Percentiles rank a stretch among this genome's conserved stretches.
Evolutionary conservation across 2,329 filamentous ascomycete genomes (phyloP).

Genomic region (Colletotrichum incanum): DNA sequence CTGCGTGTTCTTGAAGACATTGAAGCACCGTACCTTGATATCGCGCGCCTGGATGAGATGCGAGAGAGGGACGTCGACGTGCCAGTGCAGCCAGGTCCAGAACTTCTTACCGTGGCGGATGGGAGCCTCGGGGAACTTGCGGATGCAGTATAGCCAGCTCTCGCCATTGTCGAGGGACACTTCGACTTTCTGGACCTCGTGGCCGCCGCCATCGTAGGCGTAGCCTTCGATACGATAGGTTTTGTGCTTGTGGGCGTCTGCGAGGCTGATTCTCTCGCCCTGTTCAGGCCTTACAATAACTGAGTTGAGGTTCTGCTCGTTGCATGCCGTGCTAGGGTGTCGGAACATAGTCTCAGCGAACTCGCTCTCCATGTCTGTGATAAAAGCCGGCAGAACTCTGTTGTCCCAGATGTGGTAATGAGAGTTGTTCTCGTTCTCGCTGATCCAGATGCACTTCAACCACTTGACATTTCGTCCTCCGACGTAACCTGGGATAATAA

Average conservation of each 20-base stretch:
- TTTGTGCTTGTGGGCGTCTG: conserved; percentile 47
- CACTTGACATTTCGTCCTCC: conserved; percentile 64
- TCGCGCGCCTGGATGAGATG: conserved; percentile 59
- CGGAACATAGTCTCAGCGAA: conserved; percentile 62
- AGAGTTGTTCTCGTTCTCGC: conserved; percentile 59
- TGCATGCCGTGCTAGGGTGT: conserved; percentile 64
- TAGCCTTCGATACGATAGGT: conserved; percentile 63
- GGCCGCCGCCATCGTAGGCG: conserved; percentile 66
- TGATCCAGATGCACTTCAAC: conserved; percentile 59
- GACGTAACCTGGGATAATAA: conserved; percentile 60
- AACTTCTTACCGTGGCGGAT: conserved; percentile 68
- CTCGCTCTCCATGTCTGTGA: conserved; percentile 64
- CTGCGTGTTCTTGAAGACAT: conserved; percentile 67
- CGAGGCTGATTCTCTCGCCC: conserved; percentile 59
- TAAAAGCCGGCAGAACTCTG: conserved; percentile 64
- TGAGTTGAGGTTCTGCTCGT: conserved; percentile 66
- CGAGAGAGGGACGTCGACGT: conserved; percentile 62
- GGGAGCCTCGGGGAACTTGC: conserved; percentile 61
- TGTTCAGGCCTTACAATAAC: conserved; percentile 63
- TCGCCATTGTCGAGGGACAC: conserved; percentile 62
- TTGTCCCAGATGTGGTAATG: conserved; percentile 68
- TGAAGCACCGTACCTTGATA: conserved; percentile 63
- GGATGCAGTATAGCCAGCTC: conserved; percentile 55
- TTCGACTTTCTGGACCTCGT: conserved; percentile 65
- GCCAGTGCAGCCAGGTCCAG: conserved; percentile 69